Base-by-base conservation (phyloP, 2,329 filamentous ascomycete species). In the Neurospora crassa region DNA sequence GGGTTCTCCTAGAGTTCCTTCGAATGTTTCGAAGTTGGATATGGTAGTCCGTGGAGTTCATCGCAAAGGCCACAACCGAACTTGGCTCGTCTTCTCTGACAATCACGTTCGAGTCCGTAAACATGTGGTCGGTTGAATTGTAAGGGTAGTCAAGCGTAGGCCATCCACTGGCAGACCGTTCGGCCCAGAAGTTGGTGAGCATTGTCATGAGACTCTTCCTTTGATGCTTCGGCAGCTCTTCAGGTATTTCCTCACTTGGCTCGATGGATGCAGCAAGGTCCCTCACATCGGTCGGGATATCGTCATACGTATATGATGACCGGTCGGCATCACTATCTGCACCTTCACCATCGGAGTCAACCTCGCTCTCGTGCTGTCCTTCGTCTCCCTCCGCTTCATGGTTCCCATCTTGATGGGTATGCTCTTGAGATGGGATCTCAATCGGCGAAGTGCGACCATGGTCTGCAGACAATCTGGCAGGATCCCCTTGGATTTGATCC, bases 21-120 rank as follows among this genome's bases (percentile, higher is more conserved):
- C 90, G 87, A 77, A 93, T 92, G 8, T 87, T 86, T 24, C 88
- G 85, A 20, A 97, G 84, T 80, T 97, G 97, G 59, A 86, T 86
- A 73, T 91, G 88, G 79, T 99, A 99, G 78, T 97, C 94, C 70
- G 91, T 88, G 16, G 92, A 97, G 75, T 91, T 93, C 24, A 99
- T 84, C 1, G 95, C 94, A 78, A 99, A 92, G 0, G 96, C 96
- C 77, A 99, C 96, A 53, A 99, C 87, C 1, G 96, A 98, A 77
- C 94, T 97, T 2, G 96, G 96, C 81, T 99, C 96, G 79, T 99
- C 96, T 80, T 99, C 96, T 47, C 96, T 90, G 45, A 99, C 94
- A 75, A 99, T 97, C 74, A 99, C 94, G 79, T 99, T 93, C 10
- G 94, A 97, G 81, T 99, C 94, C 70, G 94, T 92, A 82, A 98